These are phyloP conservation scores for Aplosporella prunicola DNA, from an alignment of 2,329 filamentous ascomycete genomes.

Conservation along the genomic window DNA sequence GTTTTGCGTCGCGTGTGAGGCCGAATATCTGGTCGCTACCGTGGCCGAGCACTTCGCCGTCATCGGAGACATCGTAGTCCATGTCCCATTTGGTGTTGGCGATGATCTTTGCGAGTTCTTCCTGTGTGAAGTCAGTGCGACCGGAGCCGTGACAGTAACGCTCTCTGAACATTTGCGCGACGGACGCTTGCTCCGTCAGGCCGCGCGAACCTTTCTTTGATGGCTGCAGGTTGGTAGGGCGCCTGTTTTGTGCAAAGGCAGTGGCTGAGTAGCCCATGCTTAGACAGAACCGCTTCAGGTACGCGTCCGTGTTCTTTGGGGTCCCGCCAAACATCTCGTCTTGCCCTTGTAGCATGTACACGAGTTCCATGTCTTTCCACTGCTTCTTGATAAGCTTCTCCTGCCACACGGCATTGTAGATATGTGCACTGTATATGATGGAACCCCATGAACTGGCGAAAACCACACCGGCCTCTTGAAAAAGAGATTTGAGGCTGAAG, in stretches of 20 bases:
- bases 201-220: conserved; percentile 24
- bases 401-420: conserved; percentile 33
- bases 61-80: conserved; percentile 13
- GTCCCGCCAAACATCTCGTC: conserved; percentile 31
- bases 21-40: neutral
- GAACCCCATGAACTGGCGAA: conserved; percentile 34
- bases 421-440: conserved; percentile 28
- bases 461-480: conserved; percentile 24
- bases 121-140: conserved; percentile 22
- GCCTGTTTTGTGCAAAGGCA: conserved; percentile 18
- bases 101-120: conserved; percentile 30
- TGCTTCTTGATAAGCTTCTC: conserved; percentile 19
- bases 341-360: conserved; percentile 19
- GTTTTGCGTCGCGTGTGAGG: conserved; percentile 2
- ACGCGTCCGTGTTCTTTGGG: conserved; percentile 25
- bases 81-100: conserved; percentile 16
- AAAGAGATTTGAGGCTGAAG: conserved; percentile 25
- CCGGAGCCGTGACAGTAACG: conserved; percentile 21
- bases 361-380: conserved; percentile 37
- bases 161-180: conserved; percentile 30
- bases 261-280: conserved; percentile 27
- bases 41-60: conserved; percentile 10
- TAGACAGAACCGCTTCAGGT: conserved; percentile 29
- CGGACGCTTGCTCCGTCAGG: conserved; percentile 22
- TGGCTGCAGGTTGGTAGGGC: conserved; percentile 11